These are phyloP conservation scores for Sergeia podlipaevii DNA, from an alignment of 208 protist species.

Conservation along the genomic window DNA sequence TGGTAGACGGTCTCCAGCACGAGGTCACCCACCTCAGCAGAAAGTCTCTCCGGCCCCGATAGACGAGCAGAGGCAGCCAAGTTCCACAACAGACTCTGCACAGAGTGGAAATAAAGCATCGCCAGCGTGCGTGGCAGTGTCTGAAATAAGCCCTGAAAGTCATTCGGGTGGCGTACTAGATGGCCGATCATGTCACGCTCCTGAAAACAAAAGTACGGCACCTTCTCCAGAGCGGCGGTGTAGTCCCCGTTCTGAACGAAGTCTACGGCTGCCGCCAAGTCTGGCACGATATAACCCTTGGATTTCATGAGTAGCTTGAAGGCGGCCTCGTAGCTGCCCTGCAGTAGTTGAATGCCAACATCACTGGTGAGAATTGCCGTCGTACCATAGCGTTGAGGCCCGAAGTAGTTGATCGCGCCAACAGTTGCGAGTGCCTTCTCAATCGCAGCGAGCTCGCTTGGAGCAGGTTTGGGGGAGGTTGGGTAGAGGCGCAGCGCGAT, in stretches of 20 bases:
- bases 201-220: slow-evolving; percentile 74
- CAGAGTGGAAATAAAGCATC: slow-evolving; percentile 93
- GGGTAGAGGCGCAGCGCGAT: slow-evolving; percentile 82
- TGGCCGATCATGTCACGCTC: slow-evolving; percentile 86
- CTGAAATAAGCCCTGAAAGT: slow-evolving; percentile 73
- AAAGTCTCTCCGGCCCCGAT: slow-evolving; percentile 20
- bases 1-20: slow-evolving; percentile 59
- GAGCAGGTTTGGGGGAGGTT: slow-evolving; percentile 1
- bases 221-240: slow-evolving; percentile 30
- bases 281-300: slow-evolving; percentile 51
- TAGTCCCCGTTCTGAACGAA: slow-evolving; percentile 33
- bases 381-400: slow-evolving; percentile 94
- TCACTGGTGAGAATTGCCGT: slow-evolving; percentile 88
- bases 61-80: slow-evolving; percentile 84
- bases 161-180: slow-evolving; percentile 48
- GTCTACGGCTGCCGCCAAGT: slow-evolving; percentile 28
- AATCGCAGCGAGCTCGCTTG: slow-evolving; percentile 15
- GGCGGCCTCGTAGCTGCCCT: slow-evolving; percentile 59
- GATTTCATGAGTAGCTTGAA: slow-evolving; percentile 69
- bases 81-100: slow-evolving; percentile 95
- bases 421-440: slow-evolving; percentile 19
- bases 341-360: slow-evolving; percentile 82
- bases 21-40: slow-evolving; percentile 74
- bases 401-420: slow-evolving; percentile 95
- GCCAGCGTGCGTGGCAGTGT: slow-evolving; percentile 78